Evolutionary conservation across 345 rosid species (phyloP).

Genomic region (Sapria himalayana): DNA sequence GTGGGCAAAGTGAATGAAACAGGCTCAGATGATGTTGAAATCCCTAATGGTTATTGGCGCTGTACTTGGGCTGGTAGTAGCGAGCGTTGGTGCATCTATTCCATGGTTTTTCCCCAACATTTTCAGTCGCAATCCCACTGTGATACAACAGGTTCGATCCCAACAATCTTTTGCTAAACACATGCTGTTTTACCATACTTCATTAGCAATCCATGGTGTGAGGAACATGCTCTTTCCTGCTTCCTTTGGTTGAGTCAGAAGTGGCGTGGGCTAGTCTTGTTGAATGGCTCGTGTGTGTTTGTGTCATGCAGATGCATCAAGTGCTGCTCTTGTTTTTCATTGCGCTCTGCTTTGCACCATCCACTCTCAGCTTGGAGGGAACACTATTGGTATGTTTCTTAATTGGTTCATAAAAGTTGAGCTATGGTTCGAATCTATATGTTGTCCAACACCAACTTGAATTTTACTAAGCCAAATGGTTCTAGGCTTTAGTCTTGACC

Average conservation of each 20-base stretch:
- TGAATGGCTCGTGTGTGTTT: neutral
- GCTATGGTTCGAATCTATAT: no score
- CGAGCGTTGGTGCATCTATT: constrained; percentile 34
- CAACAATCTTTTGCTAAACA: neutral
- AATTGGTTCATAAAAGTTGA: no score
- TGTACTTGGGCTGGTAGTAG: constrained; percentile 34
- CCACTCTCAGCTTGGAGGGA: constrained; percentile 70
- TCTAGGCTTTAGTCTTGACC: no score
- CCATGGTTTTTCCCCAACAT: constrained; percentile 53
- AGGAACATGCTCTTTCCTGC: neutral
- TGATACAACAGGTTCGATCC: constrained; percentile 36
- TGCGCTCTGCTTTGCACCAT: constrained; percentile 43
- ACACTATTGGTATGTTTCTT: constrained; percentile 47
- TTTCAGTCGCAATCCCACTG: constrained; percentile 44
- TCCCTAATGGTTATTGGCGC: constrained; percentile 56
- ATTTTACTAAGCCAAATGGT: no score
- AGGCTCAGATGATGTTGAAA: constrained; percentile 66
- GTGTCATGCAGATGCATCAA: constrained; percentile 55
- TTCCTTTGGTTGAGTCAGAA: neutral
- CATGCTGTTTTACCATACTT: neutral
- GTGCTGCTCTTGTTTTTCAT: constrained; percentile 48
- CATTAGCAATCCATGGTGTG: neutral
- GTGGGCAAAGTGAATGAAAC: no score
- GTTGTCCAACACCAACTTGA: no score
- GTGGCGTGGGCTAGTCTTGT: neutral